Evolutionary conservation across 352 stramenopile species (phyloP).

Genomic region (Globisporangium recalcitrans): DNA sequence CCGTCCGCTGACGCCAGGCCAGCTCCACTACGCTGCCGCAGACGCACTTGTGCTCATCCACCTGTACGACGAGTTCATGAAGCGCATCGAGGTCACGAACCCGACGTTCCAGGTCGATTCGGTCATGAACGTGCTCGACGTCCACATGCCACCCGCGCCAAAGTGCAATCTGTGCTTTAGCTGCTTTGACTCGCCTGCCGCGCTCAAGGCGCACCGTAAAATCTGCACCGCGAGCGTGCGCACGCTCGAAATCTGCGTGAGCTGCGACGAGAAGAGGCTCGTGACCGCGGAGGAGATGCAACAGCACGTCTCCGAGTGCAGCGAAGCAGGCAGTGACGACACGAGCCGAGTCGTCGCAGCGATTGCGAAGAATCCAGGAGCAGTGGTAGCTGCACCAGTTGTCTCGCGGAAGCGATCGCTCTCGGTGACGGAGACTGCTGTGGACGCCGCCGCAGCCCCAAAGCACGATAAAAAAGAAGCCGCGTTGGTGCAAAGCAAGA

Average conservation of each 20-base stretch:
- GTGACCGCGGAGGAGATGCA: constrained; percentile 35
- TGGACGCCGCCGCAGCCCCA: not conserved
- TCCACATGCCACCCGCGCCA: constrained; percentile 31
- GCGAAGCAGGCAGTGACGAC: constrained; percentile 12
- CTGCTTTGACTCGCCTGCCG: constrained; percentile 24
- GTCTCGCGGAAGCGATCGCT: constrained; percentile 26
- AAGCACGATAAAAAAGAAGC: constrained; percentile 3
- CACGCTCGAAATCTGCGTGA: constrained; percentile 36
- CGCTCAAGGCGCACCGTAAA: constrained; percentile 46
- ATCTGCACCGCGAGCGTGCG: constrained; percentile 32
- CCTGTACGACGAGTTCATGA: constrained; percentile 52
- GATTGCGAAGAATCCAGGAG: constrained; percentile 8
- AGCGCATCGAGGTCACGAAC: constrained; percentile 23
- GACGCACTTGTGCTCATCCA: constrained; percentile 72
- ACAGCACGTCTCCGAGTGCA: constrained; percentile 37
- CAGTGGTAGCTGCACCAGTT: not conserved
- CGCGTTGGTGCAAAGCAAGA: not conserved
- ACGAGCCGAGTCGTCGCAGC: constrained; percentile 1
- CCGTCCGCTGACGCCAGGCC: constrained; percentile 41
- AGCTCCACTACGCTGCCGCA: constrained; percentile 67
- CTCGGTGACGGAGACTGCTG: constrained; percentile 14
- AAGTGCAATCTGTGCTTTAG: constrained; percentile 61
- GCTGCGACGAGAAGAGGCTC: constrained; percentile 45
- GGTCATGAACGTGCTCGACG: constrained; percentile 56
- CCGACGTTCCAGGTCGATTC: constrained; percentile 40